A percentile compares a stretch with the other conserved stretches of the same genome.
These are phyloP conservation scores for Datisca glomerata DNA, from an alignment of 306 rosid species.

Conservation along the genomic window DNA sequence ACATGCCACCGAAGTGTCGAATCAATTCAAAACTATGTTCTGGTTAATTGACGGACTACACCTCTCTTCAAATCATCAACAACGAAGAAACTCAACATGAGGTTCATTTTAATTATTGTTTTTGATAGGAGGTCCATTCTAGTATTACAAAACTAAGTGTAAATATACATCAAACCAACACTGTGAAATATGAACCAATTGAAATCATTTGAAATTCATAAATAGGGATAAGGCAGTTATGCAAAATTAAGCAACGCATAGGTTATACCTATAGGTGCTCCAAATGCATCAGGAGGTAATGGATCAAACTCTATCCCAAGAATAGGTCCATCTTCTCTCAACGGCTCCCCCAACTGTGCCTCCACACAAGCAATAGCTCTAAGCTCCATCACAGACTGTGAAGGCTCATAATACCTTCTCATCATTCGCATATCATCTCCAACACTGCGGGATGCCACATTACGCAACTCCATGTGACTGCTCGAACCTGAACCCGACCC, in stretches of 20 bases:
- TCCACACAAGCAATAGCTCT: slow-evolving; percentile 92
- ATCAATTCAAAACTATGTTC: no score
- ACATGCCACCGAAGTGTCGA: no score
- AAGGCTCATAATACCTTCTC: slow-evolving; percentile 57
- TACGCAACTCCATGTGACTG: slow-evolving; percentile 46
- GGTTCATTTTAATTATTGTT: no score
- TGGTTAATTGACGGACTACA: no score
- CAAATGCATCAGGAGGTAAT: slow-evolving; percentile 95
- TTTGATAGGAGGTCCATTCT: no score
- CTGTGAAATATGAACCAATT: no score
- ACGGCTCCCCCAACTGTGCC: slow-evolving; percentile 84
- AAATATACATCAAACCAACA: no score
- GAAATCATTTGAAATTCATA: no score
- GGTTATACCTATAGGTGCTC: slow-evolving; percentile 70
- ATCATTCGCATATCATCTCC: slow-evolving; percentile 28
- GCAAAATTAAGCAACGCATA: slow-evolving; percentile 1
- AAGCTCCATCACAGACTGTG: slow-evolving; percentile 57
- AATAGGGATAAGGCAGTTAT: slow-evolving; percentile 17
- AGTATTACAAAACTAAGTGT: no score
- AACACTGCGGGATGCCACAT: slow-evolving; percentile 33
- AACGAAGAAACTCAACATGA: no score
- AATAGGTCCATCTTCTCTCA: slow-evolving; percentile 88
- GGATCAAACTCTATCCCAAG: slow-evolving; percentile 89
- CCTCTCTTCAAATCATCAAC: no score
- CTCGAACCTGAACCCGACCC: slow-evolving; percentile 88